Evolutionary conservation across 148 eudicot species (phyloP), one percentile per base, ranked within the genome.

Genomic region (Chenopodium album): DNA sequence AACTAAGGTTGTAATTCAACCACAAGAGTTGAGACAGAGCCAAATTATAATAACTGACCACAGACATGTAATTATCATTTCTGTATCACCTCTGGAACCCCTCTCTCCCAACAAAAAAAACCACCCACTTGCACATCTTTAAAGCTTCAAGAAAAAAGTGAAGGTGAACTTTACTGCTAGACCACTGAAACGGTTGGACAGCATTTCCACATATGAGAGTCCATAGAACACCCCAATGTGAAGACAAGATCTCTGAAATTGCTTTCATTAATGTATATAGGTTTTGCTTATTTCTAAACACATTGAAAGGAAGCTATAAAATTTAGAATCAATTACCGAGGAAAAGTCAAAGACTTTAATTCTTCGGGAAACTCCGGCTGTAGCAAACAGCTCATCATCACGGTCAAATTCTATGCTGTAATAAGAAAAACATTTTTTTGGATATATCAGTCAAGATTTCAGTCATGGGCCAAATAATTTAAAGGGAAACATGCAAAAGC

Each of bases 391-490:
- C 89, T 89, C 93, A 82, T 89, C 93, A 82, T 90, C 93, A 32
- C 91, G 89, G 80, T 90, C 91, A 85, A 90, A 90, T 81, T 90
- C 93, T 67, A 90, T 90, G 88, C 93, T 90, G 91, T 81, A 90
- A 83, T 47, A 63, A 83, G 67, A 79, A 13, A 76, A 73, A 59
- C 31, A 72, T 44, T 44, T 62, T 5, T 68, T 29, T 59, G 19
- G 8, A 78, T 48, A 71, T 22, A 77, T 77, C 10, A 76, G 34
- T 47, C 56, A 75, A 10, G 17, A 28, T 31, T 66, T 44, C 31
- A 28, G 52, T 48, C 19, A 41, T 23, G 19, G 59, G 80, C 80
- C 63, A 78, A 78, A 78, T 29, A 4, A 46, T 50, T 46, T 22
- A 52, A 62, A 60, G 34, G 7, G 28, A 59, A 28, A 11, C 41